phyloP scores from a whole-genome alignment of 192 early-diverging fungal genomes.

The Dissophora ornata region DNA sequence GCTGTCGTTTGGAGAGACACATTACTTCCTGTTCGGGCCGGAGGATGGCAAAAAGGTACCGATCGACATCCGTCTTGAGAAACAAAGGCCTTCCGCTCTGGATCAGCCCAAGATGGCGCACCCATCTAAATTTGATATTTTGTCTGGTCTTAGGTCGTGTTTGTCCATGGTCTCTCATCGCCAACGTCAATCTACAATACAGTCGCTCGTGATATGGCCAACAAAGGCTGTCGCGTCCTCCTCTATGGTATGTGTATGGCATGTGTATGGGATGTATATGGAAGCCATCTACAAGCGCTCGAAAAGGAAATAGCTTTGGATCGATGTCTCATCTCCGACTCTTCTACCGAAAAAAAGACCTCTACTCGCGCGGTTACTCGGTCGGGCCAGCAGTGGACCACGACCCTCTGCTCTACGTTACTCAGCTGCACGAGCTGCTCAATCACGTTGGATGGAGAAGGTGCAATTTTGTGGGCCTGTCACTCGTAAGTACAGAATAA shows the following conservation, averaged over 20 bases:
- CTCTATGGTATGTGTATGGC: conserved; percentile 31
- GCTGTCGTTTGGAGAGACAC: conserved; percentile 45
- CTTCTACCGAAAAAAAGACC: conserved; percentile 9
- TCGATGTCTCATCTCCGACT: no score
- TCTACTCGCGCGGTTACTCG: conserved; percentile 48
- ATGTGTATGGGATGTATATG: not conserved
- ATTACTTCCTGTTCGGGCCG: conserved; percentile 52
- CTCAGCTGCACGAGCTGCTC: conserved; percentile 41
- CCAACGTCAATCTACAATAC: conserved; percentile 37
- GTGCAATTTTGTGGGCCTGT: conserved; percentile 52
- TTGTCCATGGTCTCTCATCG: conserved; percentile 46
- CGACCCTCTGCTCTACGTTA: conserved; percentile 38
- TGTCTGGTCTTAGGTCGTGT: conserved; percentile 21
- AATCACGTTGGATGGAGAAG: conserved; percentile 37
- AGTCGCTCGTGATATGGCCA: conserved; percentile 36
- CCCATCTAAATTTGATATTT: no score
- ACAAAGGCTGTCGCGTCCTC: conserved; percentile 37
- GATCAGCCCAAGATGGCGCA: no score
- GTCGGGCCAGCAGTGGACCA: conserved; percentile 38
- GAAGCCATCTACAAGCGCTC: not conserved
- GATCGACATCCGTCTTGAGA: not conserved
- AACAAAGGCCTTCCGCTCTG: no score
- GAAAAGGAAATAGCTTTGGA: no score
- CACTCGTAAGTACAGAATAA: conserved; percentile 46
- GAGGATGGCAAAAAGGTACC: conserved; percentile 53